These are phyloP conservation scores for Nasturtium officinale DNA, from an alignment of 345 rosid genomes.

Conservation along the genomic window DNA sequence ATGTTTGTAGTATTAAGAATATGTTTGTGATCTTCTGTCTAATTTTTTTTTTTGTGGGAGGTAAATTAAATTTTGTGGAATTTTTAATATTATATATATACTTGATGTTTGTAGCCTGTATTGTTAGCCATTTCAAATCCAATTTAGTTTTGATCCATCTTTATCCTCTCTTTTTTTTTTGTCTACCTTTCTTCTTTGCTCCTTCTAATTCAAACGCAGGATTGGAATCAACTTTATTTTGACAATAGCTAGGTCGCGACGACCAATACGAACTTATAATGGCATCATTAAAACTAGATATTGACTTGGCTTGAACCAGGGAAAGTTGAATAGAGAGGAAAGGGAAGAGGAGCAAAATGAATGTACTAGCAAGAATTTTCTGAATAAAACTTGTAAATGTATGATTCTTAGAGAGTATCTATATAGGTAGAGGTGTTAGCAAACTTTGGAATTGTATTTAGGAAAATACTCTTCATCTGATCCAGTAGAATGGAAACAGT, in stretches of 20 bases:
- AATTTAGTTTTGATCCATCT: background rate
- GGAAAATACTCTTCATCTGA: background rate
- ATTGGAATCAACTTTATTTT: background rate
- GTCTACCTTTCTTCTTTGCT: background rate
- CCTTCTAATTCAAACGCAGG: background rate
- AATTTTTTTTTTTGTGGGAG: conserved; percentile 2
- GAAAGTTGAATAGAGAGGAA: background rate
- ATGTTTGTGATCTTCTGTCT: conserved; percentile 39
- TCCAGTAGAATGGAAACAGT: background rate
- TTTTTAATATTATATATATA: conserved; percentile 2
- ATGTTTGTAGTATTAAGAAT: conserved; percentile 32
- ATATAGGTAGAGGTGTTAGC: background rate
- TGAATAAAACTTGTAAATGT: background rate
- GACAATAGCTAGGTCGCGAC: background rate
- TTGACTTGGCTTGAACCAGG: background rate
- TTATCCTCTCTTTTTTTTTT: background rate
- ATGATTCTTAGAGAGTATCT: background rate
- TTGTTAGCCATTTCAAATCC: conserved; percentile 14
- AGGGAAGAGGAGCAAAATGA: background rate
- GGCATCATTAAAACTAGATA: background rate
- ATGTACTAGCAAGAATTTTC: background rate
- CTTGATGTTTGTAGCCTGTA: conserved; percentile 21
- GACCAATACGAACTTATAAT: background rate
- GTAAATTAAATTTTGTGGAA: conserved; percentile 19
- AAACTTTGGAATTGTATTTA: background rate